Conservation (phyloP, 2,329 filamentous ascomycete genomes). For the Nothophoma quercina region DNA sequence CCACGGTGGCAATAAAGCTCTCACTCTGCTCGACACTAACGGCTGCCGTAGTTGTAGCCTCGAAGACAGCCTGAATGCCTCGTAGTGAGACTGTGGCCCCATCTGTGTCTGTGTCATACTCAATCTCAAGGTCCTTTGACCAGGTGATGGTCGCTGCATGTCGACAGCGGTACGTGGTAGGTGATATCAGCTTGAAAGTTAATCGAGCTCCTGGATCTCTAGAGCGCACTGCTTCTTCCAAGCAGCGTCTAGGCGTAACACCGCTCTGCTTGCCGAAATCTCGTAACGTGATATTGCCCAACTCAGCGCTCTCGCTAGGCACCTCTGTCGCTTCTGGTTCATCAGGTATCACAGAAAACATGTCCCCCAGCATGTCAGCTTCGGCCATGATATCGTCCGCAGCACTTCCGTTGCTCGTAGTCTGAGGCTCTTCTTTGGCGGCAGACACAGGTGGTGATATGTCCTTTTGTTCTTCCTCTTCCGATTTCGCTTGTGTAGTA, state of each 20-base stretch:
- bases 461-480: not conserved
- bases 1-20: conserved; percentile 80
- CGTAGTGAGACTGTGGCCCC: conserved; percentile 56
- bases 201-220: conserved; percentile 76
- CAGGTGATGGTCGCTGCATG: conserved; percentile 78
- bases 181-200: conserved; percentile 73
- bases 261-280: conserved; percentile 88
- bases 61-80: conserved; percentile 64
- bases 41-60: conserved; percentile 77
- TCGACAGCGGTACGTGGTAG: conserved; percentile 76
- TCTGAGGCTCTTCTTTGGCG: not conserved
- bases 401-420: not conserved
- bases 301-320: conserved; percentile 34
- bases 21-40: conserved; percentile 84
- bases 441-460: not conserved
- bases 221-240: conserved; percentile 88
- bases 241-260: conserved; percentile 73
- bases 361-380: conserved; percentile 62
- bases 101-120: conserved; percentile 52
- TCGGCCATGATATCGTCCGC: conserved; percentile 52
- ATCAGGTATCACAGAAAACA: conserved; percentile 61
- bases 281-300: conserved; percentile 68
- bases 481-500: not conserved
- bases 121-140: conserved; percentile 73
- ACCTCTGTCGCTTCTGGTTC: conserved; percentile 49